Percentiles rank a stretch among this genome's conserved stretches.
phyloP scores from a whole-genome alignment of 2,329 filamentous ascomycete species.

The Verticillium klebahnii region DNA sequence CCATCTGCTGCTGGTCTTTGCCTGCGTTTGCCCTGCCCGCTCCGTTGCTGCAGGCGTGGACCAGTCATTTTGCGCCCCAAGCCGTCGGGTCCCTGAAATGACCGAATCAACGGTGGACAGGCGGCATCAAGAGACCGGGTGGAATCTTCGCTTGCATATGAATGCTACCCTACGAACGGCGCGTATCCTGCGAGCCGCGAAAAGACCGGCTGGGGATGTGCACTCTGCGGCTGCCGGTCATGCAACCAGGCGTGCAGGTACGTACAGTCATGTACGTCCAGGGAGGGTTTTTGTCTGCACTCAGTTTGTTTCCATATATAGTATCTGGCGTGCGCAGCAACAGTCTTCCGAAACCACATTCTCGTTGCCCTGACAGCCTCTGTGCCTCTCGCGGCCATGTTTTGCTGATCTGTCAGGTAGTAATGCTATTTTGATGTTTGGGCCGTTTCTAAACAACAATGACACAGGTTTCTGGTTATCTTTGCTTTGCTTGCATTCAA shows the following conservation, averaged over 20 bases:
- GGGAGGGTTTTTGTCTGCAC: no score
- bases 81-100: slow-evolving; percentile 3
- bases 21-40: not conserved
- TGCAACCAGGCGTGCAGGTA: no score
- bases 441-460: not conserved
- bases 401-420: not conserved
- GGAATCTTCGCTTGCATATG: slow-evolving; percentile 8
- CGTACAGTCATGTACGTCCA: no score
- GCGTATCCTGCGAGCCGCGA: no score
- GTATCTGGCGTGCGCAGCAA: not conserved
- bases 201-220: no score
- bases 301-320: no score
- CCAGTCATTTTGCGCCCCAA: slow-evolving; percentile 8
- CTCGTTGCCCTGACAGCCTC: not conserved
- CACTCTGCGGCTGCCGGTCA: no score
- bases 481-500: not conserved
- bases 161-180: not conserved
- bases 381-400: not conserved
- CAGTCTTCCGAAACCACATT: not conserved
- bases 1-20: slow-evolving; percentile 3
- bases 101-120: slow-evolving; percentile 6
- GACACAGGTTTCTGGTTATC: not conserved
- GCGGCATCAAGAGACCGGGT: not conserved
- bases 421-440: not conserved
- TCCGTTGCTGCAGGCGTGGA: not conserved